Evolutionary conservation across 1,284 basidiomycete species (phyloP).

Genomic region (Clitocybe nebularis): DNA sequence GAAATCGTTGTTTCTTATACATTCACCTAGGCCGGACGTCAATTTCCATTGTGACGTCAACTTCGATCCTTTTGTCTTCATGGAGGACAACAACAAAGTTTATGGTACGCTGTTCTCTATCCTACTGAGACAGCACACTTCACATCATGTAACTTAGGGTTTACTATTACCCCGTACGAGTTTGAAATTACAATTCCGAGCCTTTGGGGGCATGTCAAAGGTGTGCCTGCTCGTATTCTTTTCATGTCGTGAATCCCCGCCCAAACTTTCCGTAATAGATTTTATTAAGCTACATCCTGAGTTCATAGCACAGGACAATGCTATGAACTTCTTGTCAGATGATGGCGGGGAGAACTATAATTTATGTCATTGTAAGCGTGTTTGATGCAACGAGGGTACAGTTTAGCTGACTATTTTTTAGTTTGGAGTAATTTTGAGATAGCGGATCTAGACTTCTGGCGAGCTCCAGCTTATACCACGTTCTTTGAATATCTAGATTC

Average conservation of each 20-base stretch:
- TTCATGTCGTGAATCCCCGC: no score
- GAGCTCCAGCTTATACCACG: conserved; percentile 63
- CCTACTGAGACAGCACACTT: not conserved
- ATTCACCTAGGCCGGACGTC: conserved; percentile 52
- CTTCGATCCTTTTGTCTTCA: conserved; percentile 73
- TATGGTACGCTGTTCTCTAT: conserved; percentile 40
- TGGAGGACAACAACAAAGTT: conserved; percentile 69
- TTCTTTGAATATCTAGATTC: conserved; percentile 76
- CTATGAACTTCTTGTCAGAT: conserved; percentile 28
- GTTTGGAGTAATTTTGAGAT: conserved; percentile 85
- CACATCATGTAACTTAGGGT: conserved; percentile 29
- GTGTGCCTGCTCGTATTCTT: conserved; percentile 25
- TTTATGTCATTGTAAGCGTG: conserved; percentile 67
- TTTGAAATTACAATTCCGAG: conserved; percentile 22
- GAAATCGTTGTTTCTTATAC: not conserved
- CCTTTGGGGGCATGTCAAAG: conserved; percentile 45
- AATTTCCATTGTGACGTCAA: conserved; percentile 71
- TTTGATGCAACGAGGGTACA: conserved; percentile 1
- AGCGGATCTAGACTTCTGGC: conserved; percentile 76
- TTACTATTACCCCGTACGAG: conserved; percentile 29
- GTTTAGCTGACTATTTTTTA: conserved; percentile 20
- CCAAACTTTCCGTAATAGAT: conserved; percentile 15
- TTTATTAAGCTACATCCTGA: conserved; percentile 22
- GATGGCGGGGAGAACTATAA: conserved; percentile 67
- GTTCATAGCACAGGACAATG: conserved; percentile 18